phyloP scores from a whole-genome alignment of 352 stramenopile genomes.

The Globisporangium irregulare region DNA sequence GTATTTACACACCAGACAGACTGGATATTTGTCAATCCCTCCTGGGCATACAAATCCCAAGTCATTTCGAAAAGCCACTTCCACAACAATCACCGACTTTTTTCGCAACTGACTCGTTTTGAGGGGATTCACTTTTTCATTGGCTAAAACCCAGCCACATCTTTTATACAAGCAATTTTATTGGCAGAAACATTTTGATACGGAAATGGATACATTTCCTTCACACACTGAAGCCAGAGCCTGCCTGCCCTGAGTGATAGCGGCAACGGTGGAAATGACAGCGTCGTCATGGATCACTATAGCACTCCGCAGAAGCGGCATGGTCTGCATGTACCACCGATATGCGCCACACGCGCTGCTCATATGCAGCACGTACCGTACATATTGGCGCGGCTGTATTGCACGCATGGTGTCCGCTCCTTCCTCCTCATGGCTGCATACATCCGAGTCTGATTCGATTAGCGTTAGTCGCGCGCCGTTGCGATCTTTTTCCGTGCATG shows the following conservation, averaged over 20 bases:
- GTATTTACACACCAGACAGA: background rate
- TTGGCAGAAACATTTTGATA: background rate
- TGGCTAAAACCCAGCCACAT: background rate
- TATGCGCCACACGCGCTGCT: background rate
- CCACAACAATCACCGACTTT: background rate
- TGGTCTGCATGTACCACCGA: background rate
- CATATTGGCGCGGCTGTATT: background rate
- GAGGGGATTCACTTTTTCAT: background rate
- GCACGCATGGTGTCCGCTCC: background rate
- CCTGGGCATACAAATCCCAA: background rate
- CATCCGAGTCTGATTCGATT: background rate
- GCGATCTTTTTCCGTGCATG: slow-evolving; percentile 3
- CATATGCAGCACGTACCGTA: background rate
- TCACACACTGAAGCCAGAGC: background rate
- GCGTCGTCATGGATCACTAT: background rate
- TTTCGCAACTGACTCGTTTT: too few relatives aligned
- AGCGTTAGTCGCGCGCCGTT: background rate
- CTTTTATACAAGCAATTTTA: background rate
- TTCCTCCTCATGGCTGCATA: background rate
- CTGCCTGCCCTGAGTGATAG: too few relatives aligned
- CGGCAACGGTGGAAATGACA: too few relatives aligned
- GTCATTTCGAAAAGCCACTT: background rate
- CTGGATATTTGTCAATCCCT: background rate
- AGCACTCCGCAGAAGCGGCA: background rate
- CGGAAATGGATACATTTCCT: background rate